Base-by-base conservation (phyloP, 306 rosid genomes). In the Malus sieversii region DNA sequence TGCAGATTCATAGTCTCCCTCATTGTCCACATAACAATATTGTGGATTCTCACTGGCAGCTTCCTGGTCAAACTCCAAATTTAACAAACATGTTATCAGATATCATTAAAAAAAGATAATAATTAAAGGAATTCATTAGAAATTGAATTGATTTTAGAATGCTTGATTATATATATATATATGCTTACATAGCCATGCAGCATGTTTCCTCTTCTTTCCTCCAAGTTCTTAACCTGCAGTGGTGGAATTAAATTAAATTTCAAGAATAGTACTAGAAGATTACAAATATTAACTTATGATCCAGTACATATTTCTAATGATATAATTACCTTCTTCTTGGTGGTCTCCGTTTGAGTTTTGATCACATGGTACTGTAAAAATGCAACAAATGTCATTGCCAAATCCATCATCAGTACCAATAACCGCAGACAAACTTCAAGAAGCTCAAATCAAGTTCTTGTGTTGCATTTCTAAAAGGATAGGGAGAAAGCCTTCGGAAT, bases 41-140 rank as follows among this genome's bases (percentile, higher is more conserved):
- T 85, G 89, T 62, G 96, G 89, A 86, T 90, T 89, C 90, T 88
- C 90, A 61, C 72, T 74, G 59, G 79, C 78, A 65, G 80, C 90
- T 84, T 84, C 87, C 90, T 92, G 73, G 6, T 51, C 59, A 62
- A 45, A 68, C 53, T 68, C 58, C 61, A 71, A 72, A 15, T 20
- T 57, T 25, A 68, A 8, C 32, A 27, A 57, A 40, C 23, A 40
- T 6, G 14, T n/a, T 60, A 35, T 32, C 19, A 23, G 18, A 35
- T 29, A 52, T 22, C 27, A 4, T 20, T 52, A 53, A 40, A 33
- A 19, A 25, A 12, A 19, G 8, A 29, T 29, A 30, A 10, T 2
- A 23, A 62, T 62, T 25, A 62, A 62, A 2, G 16, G 25, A n/a
- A 58, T n/a, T 58, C 10, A 58, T 25, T 60, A 25, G 65, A 60